A percentile compares a stretch with the other conserved stretches of the same genome.
phyloP scores from a whole-genome alignment of 129 eudicot genomes.

The Artemisia argyi region DNA sequence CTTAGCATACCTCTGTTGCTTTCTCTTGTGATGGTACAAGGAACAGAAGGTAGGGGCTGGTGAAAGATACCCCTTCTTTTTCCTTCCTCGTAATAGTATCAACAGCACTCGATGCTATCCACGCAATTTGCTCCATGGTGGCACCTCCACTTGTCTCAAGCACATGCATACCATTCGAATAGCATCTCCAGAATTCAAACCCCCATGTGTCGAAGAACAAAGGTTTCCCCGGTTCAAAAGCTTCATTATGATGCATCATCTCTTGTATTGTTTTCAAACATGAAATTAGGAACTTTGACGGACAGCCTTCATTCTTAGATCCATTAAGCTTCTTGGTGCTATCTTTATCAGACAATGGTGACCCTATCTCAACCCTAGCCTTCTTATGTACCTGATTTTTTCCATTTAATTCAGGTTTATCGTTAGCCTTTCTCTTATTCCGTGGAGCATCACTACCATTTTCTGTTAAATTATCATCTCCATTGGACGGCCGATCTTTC shows the following conservation, averaged over 20 bases:
- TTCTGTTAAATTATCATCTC: slow-evolving; percentile 24
- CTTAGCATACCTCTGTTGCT: slow-evolving; percentile 55
- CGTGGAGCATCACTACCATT: slow-evolving; percentile 22
- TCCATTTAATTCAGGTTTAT: not conserved
- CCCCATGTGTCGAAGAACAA: slow-evolving; percentile 79
- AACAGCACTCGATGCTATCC: slow-evolving; percentile 78
- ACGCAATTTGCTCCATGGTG: slow-evolving; percentile 74
- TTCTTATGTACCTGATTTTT: slow-evolving; percentile 26
- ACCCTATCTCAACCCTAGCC: slow-evolving; percentile 27
- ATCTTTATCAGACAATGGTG: slow-evolving; percentile 9
- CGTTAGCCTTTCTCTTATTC: slow-evolving; percentile 36
- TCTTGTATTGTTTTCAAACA: slow-evolving; percentile 75
- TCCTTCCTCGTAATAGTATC: slow-evolving; percentile 80
- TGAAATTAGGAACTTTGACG: slow-evolving; percentile 65
- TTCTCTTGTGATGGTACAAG: slow-evolving; percentile 84
- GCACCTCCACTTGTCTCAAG: slow-evolving; percentile 61
- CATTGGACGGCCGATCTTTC: slow-evolving; percentile 36
- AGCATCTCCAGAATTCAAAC: slow-evolving; percentile 77
- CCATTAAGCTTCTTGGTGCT: slow-evolving; percentile 12
- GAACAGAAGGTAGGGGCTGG: slow-evolving; percentile 64
- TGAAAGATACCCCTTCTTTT: slow-evolving; percentile 64
- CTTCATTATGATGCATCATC: slow-evolving; percentile 41
- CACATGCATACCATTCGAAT: slow-evolving; percentile 61
- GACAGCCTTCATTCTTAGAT: slow-evolving; percentile 42
- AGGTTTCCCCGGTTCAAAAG: slow-evolving; percentile 45